A percentile compares a stretch with the other conserved stretches of the same genome.
phyloP scores from a whole-genome alignment of 257 asterid species.

The Nyctanthes arbortristis region DNA sequence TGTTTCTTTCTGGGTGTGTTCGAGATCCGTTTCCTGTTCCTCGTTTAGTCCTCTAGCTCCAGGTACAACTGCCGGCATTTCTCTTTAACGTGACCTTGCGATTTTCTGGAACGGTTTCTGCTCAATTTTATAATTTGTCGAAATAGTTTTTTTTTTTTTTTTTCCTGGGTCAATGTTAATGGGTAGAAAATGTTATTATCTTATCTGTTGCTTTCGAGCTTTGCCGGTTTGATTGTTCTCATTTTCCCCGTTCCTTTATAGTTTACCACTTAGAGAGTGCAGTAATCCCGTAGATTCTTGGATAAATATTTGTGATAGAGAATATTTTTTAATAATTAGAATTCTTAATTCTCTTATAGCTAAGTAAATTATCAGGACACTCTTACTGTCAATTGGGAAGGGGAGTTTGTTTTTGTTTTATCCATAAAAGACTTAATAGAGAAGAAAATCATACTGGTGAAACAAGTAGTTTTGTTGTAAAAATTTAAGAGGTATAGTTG shows the following conservation, averaged over 20 bases:
- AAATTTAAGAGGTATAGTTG: conserved; percentile 8
- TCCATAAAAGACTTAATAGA: background rate
- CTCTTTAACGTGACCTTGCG: conserved; percentile 14
- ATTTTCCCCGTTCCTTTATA: background rate
- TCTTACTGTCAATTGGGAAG: conserved; percentile 20
- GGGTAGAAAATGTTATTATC: too few relatives aligned
- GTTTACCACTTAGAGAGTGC: background rate
- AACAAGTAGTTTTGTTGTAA: conserved; percentile 4
- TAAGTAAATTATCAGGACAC: conserved; percentile 7
- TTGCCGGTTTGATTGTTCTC: background rate
- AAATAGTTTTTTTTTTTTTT: conserved; percentile 7
- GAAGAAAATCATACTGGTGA: too few relatives aligned
- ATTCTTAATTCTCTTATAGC: background rate
- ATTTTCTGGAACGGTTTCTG: conserved; percentile 5
- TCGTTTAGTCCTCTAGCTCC: conserved; percentile 30
- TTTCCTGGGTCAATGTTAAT: background rate
- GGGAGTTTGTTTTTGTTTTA: conserved; percentile 12
- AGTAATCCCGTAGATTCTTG: conserved; percentile 1
- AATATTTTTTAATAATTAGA: background rate
- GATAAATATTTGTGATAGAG: background rate
- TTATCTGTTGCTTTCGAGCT: background rate
- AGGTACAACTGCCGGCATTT: conserved; percentile 35
- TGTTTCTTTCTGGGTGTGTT: conserved; percentile 30
- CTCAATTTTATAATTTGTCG: background rate
- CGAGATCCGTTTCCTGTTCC: conserved; percentile 56